A percentile compares a stretch with the other conserved stretches of the same genome.
Conservation (phyloP, 345 rosid genomes). For the Eucalyptus curtisii region DNA sequence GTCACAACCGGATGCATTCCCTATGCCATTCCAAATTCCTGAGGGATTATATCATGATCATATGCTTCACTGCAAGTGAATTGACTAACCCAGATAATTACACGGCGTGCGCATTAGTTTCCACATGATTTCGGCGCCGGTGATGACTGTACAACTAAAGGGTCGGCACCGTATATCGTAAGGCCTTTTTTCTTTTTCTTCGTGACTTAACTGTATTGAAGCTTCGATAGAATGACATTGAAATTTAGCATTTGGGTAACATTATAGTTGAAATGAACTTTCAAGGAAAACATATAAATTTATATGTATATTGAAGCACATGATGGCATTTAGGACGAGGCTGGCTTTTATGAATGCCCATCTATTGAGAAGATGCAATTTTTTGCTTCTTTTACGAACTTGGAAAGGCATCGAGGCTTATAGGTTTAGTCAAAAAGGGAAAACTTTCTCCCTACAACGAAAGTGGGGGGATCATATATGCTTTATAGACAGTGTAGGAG, state of each 20-base stretch:
- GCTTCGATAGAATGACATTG: background rate
- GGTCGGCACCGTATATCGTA: rapidly evolving
- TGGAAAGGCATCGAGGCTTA: background rate
- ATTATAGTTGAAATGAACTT: background rate
- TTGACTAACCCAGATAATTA: background rate
- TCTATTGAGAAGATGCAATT: background rate
- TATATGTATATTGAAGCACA: background rate
- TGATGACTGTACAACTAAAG: background rate
- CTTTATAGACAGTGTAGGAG: background rate
- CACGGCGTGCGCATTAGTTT: rapidly evolving
- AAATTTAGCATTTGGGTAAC: background rate
- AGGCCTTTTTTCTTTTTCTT: no score
- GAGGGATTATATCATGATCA: background rate
- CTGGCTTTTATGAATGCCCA: background rate
- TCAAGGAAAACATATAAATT: no score
- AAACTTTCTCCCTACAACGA: background rate
- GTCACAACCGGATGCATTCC: background rate
- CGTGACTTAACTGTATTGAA: rapidly evolving
- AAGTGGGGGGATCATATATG: background rate
- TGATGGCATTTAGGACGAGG: background rate
- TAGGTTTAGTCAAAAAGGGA: background rate
- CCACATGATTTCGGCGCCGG: background rate
- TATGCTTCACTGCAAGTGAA: background rate
- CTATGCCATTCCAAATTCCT: background rate
- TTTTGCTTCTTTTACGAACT: background rate